Percentiles rank a stretch among this genome's conserved stretches.
Conservation (phyloP, 495 filamentous ascomycete genomes). For the Pyrenula massariospora region DNA sequence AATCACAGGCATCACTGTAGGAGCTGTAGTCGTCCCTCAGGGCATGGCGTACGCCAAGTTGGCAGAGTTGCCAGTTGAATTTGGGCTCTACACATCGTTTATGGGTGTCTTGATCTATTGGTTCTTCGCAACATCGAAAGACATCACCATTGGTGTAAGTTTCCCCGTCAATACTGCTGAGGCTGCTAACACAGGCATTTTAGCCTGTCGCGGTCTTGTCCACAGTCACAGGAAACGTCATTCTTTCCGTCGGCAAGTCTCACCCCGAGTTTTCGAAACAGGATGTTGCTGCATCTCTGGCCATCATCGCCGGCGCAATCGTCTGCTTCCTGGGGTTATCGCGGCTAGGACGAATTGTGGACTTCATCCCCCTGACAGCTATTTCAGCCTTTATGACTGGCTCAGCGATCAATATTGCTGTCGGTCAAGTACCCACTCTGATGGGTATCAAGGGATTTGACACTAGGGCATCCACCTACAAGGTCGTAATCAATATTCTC, state of each 20-base stretch:
- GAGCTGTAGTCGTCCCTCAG: slow-evolving; percentile 90
- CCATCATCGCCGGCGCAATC: slow-evolving; percentile 72
- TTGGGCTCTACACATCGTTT: slow-evolving; percentile 91
- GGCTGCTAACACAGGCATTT: slow-evolving; percentile 8
- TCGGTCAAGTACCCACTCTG: slow-evolving; percentile 76
- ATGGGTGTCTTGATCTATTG: slow-evolving; percentile 95
- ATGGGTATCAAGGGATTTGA: slow-evolving; percentile 74
- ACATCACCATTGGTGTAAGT: slow-evolving; percentile 96
- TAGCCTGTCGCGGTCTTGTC: slow-evolving; percentile 96
- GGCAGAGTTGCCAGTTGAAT: slow-evolving; percentile 66
- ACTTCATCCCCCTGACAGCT: slow-evolving; percentile 84
- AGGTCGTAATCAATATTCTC: slow-evolving; percentile 77
- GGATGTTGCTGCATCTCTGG: slow-evolving; percentile 66
- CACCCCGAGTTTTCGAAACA: slow-evolving; percentile 47
- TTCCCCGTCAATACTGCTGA: not conserved
- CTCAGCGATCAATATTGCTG: slow-evolving; percentile 80
- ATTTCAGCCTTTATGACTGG: slow-evolving; percentile 98
- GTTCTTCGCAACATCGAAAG: slow-evolving; percentile 98
- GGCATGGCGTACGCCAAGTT: slow-evolving; percentile 94
- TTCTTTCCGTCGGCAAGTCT: slow-evolving; percentile 41
- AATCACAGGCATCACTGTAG: slow-evolving; percentile 72
- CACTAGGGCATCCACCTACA: slow-evolving; percentile 69
- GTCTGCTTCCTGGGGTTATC: slow-evolving; percentile 70
- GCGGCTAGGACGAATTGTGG: slow-evolving; percentile 83
- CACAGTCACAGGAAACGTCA: slow-evolving; percentile 72